Evolutionary conservation across 192 early-diverging fungal species (phyloP).

Genomic region (Coemansia sp.): DNA sequence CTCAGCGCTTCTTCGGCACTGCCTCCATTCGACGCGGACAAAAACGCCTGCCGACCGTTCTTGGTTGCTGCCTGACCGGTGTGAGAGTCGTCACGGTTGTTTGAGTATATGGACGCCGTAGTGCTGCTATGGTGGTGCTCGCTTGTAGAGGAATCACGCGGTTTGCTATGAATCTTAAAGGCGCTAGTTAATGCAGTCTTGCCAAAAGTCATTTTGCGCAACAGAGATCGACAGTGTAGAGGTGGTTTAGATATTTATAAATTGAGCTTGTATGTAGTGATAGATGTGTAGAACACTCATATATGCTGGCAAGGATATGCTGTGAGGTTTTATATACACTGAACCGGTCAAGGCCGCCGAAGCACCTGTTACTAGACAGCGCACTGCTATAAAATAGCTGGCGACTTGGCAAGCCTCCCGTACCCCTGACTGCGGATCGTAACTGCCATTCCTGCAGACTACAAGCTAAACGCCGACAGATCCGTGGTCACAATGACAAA

Average conservation of each 20-base stretch:
- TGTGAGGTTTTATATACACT: neutral
- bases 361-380: neutral
- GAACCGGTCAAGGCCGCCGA: neutral
- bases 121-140: neutral
- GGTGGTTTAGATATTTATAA: neutral
- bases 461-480: neutral
- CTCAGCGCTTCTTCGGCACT: neutral
- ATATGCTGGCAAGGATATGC: neutral
- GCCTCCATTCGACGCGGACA: neutral
- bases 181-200: neutral
- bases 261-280: neutral
- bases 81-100: neutral
- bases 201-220: slow-evolving; percentile 1
- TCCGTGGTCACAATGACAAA: neutral
- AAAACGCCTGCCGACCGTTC: neutral
- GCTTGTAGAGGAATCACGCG: neutral
- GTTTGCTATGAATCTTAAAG: neutral
- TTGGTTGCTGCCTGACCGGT: neutral
- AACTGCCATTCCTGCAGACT: neutral
- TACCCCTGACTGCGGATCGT: slow-evolving; percentile 3
- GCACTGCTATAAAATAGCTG: neutral
- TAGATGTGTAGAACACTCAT: neutral
- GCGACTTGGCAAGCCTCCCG: neutral
- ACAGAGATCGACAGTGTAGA: neutral
- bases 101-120: neutral